Base-by-base conservation (phyloP, 2,329 filamentous ascomycete genomes). In the Oidium heveae region DNA sequence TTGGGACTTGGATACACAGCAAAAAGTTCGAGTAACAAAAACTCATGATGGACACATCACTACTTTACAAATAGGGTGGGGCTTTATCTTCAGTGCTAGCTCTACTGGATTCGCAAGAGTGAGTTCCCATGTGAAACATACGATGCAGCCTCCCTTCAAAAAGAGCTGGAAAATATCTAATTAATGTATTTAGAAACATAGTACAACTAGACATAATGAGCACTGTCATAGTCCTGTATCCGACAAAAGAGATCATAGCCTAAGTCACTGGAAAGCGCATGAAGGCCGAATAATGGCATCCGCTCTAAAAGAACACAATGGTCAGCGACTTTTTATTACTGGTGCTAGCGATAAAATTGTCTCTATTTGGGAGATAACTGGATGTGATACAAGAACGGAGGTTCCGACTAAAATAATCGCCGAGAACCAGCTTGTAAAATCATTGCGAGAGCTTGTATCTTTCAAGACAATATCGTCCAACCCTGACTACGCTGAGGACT, bases 1-100 rank as follows among this genome's bases (percentile, higher is more conserved):
- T 12, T 98, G 93, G 89, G 93, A 98, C 65, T 73, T 98, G 15
- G 89, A 96, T 64, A 96, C 91, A 0, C 80, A 83, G 54, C 91
- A 98, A 67, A 80, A 91, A 52, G 74, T 98, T 47, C 76, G 91
- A 56, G 87, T 86, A 18, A 82, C 98, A 63, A 87, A 84, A 63
- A 79, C 82, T 0, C 83, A 87, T 61, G 77, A 77, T 36, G 81
- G 80, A 46, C 86, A 96, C 65, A 77, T 96, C 52, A 86, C 93
- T 72, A 82, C 86, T 0, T 72, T 96, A 46, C 82, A 86, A 59
- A 82, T 95, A 67, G 82, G 84, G 24, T 86, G 85, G 68, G 86
- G 87, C 0, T 82, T 83, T 58, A 72, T 95, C 8, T 91, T 91
- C 70, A 89, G 84, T 59, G 88, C 84, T 16, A 85, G 86, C n/a